These are phyloP conservation scores for Rhododendron williamsianum DNA, from an alignment of 148 eudicot genomes.

Conservation along the genomic window DNA sequence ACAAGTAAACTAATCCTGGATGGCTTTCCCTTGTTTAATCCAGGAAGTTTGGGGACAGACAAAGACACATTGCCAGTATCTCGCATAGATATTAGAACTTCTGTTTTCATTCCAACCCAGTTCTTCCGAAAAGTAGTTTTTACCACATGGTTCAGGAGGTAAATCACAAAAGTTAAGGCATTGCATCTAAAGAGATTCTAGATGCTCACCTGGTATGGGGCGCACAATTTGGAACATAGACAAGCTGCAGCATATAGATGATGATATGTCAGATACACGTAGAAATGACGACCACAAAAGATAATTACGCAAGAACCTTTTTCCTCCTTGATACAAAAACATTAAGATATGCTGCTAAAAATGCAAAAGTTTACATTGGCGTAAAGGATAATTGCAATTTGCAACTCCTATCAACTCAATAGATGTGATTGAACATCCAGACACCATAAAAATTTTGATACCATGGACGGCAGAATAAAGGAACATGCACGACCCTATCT, in stretches of 20 bases:
- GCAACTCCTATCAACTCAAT: background rate
- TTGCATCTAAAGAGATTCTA: background rate
- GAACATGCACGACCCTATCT: background rate
- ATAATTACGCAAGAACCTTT: background rate
- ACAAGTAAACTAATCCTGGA: background rate
- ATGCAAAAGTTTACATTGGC: background rate
- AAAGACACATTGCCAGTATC: background rate
- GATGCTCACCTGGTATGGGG: background rate
- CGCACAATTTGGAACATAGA: conserved; percentile 7
- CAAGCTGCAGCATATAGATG: background rate
- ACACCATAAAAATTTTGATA: too few relatives aligned
- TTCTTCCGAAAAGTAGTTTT: background rate
- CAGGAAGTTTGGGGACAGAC: background rate
- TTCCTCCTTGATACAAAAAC: background rate
- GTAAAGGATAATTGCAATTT: background rate
- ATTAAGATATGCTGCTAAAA: background rate
- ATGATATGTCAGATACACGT: background rate
- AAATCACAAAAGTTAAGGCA: background rate
- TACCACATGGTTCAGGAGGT: background rate
- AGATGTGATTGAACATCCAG: background rate
- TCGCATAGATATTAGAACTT: background rate
- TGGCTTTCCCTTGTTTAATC: background rate
- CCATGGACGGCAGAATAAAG: background rate
- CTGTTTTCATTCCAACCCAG: background rate
- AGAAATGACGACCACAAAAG: background rate